Evolutionary conservation across 1,139 yeast species (phyloP).

Genomic region (Pichia sp.): DNA sequence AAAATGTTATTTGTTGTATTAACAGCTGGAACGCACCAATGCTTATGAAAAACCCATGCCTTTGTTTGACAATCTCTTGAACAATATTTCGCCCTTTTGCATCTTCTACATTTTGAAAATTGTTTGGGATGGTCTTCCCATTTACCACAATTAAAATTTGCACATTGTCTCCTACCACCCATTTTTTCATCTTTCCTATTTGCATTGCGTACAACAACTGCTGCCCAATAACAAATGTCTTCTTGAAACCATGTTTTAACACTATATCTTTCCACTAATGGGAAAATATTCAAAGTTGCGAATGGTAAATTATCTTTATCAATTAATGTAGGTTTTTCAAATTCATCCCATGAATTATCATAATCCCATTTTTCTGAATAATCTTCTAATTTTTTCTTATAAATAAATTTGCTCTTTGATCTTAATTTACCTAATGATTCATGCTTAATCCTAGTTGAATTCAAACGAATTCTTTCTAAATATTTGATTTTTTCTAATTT

Average conservation of each 20-base stretch:
- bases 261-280: constrained; percentile 87
- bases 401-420: constrained; percentile 21
- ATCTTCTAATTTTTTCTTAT: constrained; percentile 21
- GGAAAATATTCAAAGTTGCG: constrained; percentile 67
- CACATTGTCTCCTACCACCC: constrained; percentile 94
- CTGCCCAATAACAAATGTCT: constrained; percentile 94
- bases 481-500: constrained; percentile 24
- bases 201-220: constrained; percentile 92
- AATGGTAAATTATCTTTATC: constrained; percentile 48
- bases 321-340: constrained; percentile 39
- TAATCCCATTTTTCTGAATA: constrained; percentile 48
- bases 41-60: constrained; percentile 90
- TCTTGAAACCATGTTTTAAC: constrained; percentile 55
- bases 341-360: constrained; percentile 49
- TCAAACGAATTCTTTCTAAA: constrained; percentile 25
- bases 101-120: constrained; percentile 90
- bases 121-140: constrained; percentile 92
- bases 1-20: not conserved
- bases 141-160: constrained; percentile 86
- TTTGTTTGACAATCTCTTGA: constrained; percentile 84
- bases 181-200: constrained; percentile 82
- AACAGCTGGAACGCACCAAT: constrained; percentile 63
- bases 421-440: constrained; percentile 26
- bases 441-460: constrained; percentile 25
- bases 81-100: constrained; percentile 93